A percentile compares a stretch with the other conserved stretches of the same genome.
Conservation (phyloP, 192 early-diverging fungal species). For the Linnemannia elongata region DNA sequence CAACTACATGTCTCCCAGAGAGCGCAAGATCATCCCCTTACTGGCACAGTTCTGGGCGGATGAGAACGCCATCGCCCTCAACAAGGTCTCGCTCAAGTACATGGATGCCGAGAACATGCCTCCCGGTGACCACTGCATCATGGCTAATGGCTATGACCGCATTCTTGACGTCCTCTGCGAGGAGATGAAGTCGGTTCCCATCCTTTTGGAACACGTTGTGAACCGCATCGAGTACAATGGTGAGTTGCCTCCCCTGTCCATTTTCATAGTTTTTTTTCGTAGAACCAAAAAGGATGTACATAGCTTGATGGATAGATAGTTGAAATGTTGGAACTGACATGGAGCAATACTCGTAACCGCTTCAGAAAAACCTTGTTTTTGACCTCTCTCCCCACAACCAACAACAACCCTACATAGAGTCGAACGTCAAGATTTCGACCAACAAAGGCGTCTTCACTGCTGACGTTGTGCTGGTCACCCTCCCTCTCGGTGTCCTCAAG, state of each 20-base stretch:
- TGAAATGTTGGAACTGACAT: conserved; percentile 29
- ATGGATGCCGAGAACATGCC: conserved; percentile 55
- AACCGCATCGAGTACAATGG: conserved; percentile 52
- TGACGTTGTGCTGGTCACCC: conserved; percentile 58
- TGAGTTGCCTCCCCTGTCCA: conserved; percentile 13
- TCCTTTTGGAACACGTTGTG: conserved; percentile 50
- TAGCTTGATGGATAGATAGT: conserved; percentile 26
- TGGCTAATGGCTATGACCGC: conserved; percentile 51
- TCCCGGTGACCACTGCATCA: conserved; percentile 55
- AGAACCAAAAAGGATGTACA: conserved; percentile 1
- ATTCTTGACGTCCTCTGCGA: conserved; percentile 35
- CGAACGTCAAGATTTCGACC: conserved; percentile 43
- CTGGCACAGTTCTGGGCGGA: conserved; percentile 52
- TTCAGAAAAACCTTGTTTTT: conserved; percentile 26
- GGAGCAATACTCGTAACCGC: conserved; percentile 48
- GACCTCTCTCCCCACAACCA: conserved; percentile 9
- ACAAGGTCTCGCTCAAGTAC: conserved; percentile 57
- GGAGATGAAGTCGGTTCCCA: conserved; percentile 40
- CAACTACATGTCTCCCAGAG: conserved; percentile 40
- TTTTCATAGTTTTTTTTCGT: conserved; percentile 6
- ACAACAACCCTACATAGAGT: conserved; percentile 20
- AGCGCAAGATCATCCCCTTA: conserved; percentile 29
- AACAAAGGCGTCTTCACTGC: conserved; percentile 44
- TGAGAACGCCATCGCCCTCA: conserved; percentile 44
- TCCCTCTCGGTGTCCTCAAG: conserved; percentile 64